Percentiles rank a stretch among this genome's conserved stretches.
Evolutionary conservation across 768 basidiomycete genomes (phyloP).

Genomic region (Hypholoma fasciculare): DNA sequence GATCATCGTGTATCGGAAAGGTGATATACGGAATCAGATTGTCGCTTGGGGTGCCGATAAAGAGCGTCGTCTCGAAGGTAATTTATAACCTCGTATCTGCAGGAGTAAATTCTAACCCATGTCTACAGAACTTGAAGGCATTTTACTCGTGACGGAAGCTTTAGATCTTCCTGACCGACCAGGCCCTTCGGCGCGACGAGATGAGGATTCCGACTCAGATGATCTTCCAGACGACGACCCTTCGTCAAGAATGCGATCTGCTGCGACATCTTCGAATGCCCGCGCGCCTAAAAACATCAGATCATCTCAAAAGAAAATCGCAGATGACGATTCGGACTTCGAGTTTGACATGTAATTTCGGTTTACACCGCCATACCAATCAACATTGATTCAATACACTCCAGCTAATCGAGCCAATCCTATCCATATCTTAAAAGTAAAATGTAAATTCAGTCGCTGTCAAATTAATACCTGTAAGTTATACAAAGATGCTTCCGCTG

Average conservation of each 20-base stretch:
- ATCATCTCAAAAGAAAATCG: conserved; percentile 29
- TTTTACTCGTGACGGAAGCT: conserved; percentile 63
- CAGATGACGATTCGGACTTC: conserved; percentile 75
- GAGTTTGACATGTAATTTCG: conserved; percentile 63
- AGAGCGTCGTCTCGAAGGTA: conserved; percentile 79
- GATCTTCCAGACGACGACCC: conserved; percentile 49
- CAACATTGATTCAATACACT: neutral
- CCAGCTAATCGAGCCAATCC: neutral
- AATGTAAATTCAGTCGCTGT: neutral
- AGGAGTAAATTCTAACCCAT: neutral
- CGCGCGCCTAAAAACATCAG: conserved; percentile 56
- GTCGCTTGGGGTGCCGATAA: conserved; percentile 81
- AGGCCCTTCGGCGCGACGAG: conserved; percentile 26
- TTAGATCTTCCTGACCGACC: conserved; percentile 57
- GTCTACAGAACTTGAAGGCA: conserved; percentile 64
- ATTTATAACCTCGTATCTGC: conserved; percentile 11
- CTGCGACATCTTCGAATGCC: conserved; percentile 55
- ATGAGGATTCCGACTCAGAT: conserved; percentile 41
- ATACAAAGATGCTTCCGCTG: too few relatives aligned
- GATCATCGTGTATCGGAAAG: conserved; percentile 88
- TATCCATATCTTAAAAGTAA: neutral
- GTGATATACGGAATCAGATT: conserved; percentile 87
- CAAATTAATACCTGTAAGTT: neutral
- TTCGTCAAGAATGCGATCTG: conserved; percentile 57
- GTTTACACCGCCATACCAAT: neutral